These are phyloP conservation scores for Brasenia schreberi DNA, from an alignment of 164 flowering plant genomes.

Conservation along the genomic window DNA sequence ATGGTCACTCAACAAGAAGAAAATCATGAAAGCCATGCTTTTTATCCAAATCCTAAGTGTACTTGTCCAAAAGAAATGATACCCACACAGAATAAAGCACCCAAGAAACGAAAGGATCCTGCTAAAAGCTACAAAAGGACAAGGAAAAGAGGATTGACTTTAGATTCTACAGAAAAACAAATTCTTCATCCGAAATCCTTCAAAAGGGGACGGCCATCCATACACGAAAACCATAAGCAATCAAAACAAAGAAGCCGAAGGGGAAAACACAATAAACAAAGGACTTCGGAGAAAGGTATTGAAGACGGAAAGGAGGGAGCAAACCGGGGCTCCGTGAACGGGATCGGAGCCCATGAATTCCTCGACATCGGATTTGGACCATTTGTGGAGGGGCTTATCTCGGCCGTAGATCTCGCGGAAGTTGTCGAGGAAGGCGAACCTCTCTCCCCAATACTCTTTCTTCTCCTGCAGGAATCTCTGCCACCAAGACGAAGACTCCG, in stretches of 20 bases:
- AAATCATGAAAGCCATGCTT: too few relatives aligned
- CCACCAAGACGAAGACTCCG: slow-evolving; percentile 6
- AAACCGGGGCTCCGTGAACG: slow-evolving; percentile 64
- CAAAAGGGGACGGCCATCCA: too few relatives aligned
- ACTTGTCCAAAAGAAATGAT: too few relatives aligned
- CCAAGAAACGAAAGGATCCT: too few relatives aligned
- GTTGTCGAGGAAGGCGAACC: slow-evolving; percentile 41
- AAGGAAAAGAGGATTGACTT: neutral
- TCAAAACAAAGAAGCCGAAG: too few relatives aligned
- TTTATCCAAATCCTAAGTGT: too few relatives aligned
- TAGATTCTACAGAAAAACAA: too few relatives aligned
- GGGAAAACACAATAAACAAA: too few relatives aligned
- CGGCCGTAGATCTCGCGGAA: slow-evolving; percentile 33
- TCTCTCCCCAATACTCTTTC: slow-evolving; percentile 48
- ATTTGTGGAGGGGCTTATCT: slow-evolving; percentile 45
- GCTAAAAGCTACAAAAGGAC: slow-evolving; percentile 12
- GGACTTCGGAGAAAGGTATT: neutral
- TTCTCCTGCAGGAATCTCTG: slow-evolving; percentile 13
- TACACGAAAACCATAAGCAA: too few relatives aligned
- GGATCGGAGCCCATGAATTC: slow-evolving; percentile 76
- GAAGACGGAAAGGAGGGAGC: slow-evolving; percentile 2
- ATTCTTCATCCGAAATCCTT: too few relatives aligned
- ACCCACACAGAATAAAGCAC: too few relatives aligned
- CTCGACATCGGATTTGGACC: slow-evolving; percentile 68
- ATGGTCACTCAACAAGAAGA: too few relatives aligned